These are phyloP conservation scores for Rhizopogon parksii DNA, from an alignment of 1,284 basidiomycete genomes.

Conservation along the genomic window DNA sequence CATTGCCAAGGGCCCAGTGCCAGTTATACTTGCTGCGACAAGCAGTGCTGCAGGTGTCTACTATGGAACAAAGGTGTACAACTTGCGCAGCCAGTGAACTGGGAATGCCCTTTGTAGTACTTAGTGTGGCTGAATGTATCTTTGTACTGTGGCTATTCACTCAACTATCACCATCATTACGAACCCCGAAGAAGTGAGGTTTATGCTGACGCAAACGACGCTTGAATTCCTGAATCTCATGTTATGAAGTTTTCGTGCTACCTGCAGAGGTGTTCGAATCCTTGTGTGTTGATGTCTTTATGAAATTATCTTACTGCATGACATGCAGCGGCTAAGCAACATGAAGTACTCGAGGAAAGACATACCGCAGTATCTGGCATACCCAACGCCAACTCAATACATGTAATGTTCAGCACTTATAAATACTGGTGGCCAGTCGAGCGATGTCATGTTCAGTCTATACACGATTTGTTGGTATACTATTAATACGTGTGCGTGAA, in stretches of 20 bases:
- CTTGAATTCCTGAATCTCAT: no score
- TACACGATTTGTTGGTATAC: background rate
- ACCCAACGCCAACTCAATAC: no score
- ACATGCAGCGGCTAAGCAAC: no score
- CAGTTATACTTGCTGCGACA: conserved; percentile 58
- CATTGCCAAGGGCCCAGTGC: conserved; percentile 70
- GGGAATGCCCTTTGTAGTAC: background rate
- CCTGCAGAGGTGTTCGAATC: no score
- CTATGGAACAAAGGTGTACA: conserved; percentile 62
- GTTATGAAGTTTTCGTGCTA: no score
- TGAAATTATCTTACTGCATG: no score
- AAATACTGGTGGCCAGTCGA: background rate
- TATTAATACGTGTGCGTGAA: conserved; percentile 1
- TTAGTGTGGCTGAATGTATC: background rate
- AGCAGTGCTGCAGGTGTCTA: conserved; percentile 59
- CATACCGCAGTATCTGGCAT: background rate
- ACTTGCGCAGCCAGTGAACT: conserved; percentile 30
- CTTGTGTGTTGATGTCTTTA: no score
- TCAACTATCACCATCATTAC: background rate
- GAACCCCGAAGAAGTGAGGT: no score
- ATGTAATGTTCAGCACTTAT: background rate
- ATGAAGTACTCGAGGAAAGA: no score
- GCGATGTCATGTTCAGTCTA: background rate
- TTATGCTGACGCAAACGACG: no score
- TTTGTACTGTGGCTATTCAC: background rate